Conservation (phyloP, 495 filamentous ascomycete genomes). For the Amorphotheca resinae region DNA sequence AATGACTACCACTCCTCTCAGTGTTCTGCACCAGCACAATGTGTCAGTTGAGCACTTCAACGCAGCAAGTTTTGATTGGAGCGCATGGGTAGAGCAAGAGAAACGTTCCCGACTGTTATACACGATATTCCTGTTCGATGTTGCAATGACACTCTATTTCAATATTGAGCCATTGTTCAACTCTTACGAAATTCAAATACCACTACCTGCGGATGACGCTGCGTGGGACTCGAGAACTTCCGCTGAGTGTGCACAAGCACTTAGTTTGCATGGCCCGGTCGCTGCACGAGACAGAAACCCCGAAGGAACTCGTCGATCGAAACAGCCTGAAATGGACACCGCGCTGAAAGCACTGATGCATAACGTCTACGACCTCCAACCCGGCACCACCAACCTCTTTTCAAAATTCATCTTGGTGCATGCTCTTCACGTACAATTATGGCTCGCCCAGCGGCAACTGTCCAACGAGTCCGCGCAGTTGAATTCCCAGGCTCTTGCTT, state of each 20-base stretch:
- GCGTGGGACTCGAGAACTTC: conserved; percentile 47
- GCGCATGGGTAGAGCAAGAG: conserved; percentile 54
- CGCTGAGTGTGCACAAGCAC: conserved; percentile 44
- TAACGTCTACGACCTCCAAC: conserved; percentile 35
- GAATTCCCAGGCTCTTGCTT: conserved; percentile 12
- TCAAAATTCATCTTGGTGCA: conserved; percentile 62
- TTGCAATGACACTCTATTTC: conserved; percentile 51
- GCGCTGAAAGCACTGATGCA: conserved; percentile 43
- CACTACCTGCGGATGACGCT: conserved; percentile 52
- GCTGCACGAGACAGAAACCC: conserved; percentile 35
- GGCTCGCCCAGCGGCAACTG: conserved; percentile 24
- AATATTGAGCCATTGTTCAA: conserved; percentile 46
- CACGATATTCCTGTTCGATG: conserved; percentile 43
- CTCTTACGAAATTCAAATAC: conserved; percentile 40
- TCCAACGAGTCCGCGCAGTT: conserved; percentile 15
- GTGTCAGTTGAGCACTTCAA: conserved; percentile 25
- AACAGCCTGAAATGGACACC: conserved; percentile 44
- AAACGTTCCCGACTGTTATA: conserved; percentile 49
- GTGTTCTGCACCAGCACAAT: conserved; percentile 33
- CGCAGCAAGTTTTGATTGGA: conserved; percentile 40
- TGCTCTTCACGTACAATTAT: conserved; percentile 43
- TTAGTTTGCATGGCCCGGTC: conserved; percentile 41
- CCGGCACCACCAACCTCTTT: conserved; percentile 47
- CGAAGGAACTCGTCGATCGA: conserved; percentile 41
- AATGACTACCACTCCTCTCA: conserved; percentile 25